Evolutionary conservation across 2,329 filamentous ascomycete genomes (phyloP), one percentile per base, ranked within the genome.

Genomic region (Cylindrodendrum hubeiense): DNA sequence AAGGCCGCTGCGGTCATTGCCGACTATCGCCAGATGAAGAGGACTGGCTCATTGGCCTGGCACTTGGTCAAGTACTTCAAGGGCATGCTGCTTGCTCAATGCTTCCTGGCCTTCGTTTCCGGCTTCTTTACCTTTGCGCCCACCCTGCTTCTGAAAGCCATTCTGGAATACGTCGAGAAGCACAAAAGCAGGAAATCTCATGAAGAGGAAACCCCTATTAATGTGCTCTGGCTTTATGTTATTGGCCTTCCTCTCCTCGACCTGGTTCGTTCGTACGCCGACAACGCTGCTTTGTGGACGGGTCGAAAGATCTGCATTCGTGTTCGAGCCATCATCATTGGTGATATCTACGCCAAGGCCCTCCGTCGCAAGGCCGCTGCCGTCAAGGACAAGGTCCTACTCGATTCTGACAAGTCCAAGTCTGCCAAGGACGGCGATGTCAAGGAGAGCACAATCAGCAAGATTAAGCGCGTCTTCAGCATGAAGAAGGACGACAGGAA

Each of bases 311-410:
- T 98, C 67, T 98, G 95, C 80, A 95, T 99, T 73, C 91, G 94
- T 67, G 86, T 98, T 46, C 92, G 95, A 67, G 95, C 96, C 54
- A 96, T 99, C 76, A 94, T 99, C 67, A 94, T 99, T 70, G 96
- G 96, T 60, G 96, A 99, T 76, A 96, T 99, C 50, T 99, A 99
- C 78, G 93, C 94, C 62, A 99, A 99, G 82, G 94, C 96, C 2
- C 86, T 99, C 19, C 90, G 97, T 68, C 91, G 96, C 72, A 97
- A 97, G 80, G 95, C 94, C 19, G 91, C 94, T 22, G 90, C 95
- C 9, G 89, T 90, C 19, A 86, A 86, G 39, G 94, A 98, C 71
- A 90, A 91, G 57, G 85, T 91, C 0, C 84, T 96, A 17, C 92
- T 93, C 33, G 84, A 87, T 57, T 66, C 74, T 3, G 33, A 74